phyloP scores from a whole-genome alignment of 2,329 filamentous ascomycete genomes.

The Pyricularia sp. region DNA sequence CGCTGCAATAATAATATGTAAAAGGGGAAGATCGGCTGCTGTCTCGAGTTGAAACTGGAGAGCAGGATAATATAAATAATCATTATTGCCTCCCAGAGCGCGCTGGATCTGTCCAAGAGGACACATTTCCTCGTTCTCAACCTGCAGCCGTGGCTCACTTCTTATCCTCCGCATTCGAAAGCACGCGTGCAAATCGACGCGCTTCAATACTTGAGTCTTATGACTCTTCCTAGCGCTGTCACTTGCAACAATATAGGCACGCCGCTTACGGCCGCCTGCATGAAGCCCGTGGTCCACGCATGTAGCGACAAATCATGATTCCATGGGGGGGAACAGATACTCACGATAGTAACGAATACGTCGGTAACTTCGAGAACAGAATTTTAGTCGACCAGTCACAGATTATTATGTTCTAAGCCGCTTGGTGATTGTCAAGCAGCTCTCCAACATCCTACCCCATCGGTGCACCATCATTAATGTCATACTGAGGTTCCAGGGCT shows the following conservation, averaged over 20 bases:
- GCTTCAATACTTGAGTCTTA: constrained; percentile 29
- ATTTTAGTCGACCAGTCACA: constrained; percentile 40
- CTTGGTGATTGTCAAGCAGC: background rate
- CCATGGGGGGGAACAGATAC: background rate
- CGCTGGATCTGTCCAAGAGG: background rate
- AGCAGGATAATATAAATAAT: no score
- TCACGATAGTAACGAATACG: no score
- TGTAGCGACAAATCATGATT: background rate
- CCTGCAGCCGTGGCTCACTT: constrained; percentile 8
- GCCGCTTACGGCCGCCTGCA: constrained; percentile 33
- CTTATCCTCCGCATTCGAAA: constrained; percentile 11
- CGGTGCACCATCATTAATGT: no score
- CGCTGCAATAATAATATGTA: no score
- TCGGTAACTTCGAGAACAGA: constrained; percentile 27
- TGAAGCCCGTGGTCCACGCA: constrained; percentile 18
- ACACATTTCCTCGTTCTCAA: constrained; percentile 10
- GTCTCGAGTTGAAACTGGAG: no score
- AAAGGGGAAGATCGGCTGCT: no score
- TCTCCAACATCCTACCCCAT: background rate
- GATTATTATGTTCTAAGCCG: constrained; percentile 26
- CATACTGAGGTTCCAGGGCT: no score
- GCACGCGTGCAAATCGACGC: constrained; percentile 32
- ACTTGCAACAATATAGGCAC: constrained; percentile 31
- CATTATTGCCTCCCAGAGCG: no score
- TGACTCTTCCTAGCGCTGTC: no score